A percentile compares a stretch with the other conserved stretches of the same genome.
These are phyloP conservation scores for Xylariaceae sp. DNA, from an alignment of 2,329 filamentous ascomycete genomes.

Conservation along the genomic window DNA sequence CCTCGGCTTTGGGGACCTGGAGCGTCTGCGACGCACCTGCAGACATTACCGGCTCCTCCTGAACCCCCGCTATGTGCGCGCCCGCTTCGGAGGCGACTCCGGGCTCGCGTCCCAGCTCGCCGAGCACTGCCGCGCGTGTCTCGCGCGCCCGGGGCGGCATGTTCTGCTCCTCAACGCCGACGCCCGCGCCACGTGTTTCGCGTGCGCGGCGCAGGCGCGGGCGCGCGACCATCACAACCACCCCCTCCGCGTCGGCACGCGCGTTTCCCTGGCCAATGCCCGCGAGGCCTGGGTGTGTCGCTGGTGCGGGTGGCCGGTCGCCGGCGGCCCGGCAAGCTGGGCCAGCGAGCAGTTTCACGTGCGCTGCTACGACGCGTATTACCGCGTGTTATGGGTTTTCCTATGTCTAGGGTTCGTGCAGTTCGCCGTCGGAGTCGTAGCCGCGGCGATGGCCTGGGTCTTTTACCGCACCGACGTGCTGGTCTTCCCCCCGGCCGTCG, in stretches of 20 bases:
- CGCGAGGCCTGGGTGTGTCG: constrained; percentile 44
- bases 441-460: constrained; percentile 42
- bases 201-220: constrained; percentile 41
- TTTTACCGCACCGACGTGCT: constrained; percentile 37
- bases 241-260: constrained; percentile 43
- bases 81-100: constrained; percentile 39
- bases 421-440: constrained; percentile 40
- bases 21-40: constrained; percentile 46
- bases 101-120: constrained; percentile 37
- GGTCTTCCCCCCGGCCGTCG: constrained; percentile 11
- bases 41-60: constrained; percentile 41
- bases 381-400: constrained; percentile 41
- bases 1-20: constrained; percentile 47
- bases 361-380: constrained; percentile 44
- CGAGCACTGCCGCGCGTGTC: constrained; percentile 46
- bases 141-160: constrained; percentile 37
- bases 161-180: constrained; percentile 38
- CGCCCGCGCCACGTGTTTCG: constrained; percentile 41
- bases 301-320: constrained; percentile 48
- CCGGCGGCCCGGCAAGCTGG: constrained; percentile 29
- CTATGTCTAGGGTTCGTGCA: constrained; percentile 45
- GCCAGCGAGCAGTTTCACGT: constrained; percentile 46
- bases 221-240: no score
- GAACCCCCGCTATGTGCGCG: constrained; percentile 39
- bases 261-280: constrained; percentile 42